phyloP scores from a whole-genome alignment of 805 yeast genomes.

The Zygotorulaspora florentina region DNA sequence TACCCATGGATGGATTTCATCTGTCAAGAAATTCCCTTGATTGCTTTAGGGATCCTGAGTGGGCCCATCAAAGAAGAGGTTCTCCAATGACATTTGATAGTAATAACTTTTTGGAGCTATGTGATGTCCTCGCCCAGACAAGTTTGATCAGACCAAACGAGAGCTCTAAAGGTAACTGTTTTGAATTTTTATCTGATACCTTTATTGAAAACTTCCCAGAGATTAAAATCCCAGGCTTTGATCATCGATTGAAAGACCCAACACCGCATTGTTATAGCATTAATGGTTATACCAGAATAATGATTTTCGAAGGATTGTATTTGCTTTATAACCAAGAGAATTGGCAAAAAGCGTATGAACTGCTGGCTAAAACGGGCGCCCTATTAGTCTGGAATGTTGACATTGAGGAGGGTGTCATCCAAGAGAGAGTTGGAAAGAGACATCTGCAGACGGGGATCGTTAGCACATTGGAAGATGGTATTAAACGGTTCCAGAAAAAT shows the following conservation, averaged over 20 bases:
- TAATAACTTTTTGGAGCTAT: constrained; percentile 31
- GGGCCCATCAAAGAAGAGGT: constrained; percentile 67
- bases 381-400: constrained; percentile 51
- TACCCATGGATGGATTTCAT: constrained; percentile 80
- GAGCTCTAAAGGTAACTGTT: constrained; percentile 11
- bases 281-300: constrained; percentile 44
- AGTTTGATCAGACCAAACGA: constrained; percentile 16
- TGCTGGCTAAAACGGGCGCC: constrained; percentile 23
- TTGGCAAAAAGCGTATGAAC: constrained; percentile 43
- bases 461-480: constrained; percentile 45
- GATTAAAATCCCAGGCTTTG: constrained; percentile 63
- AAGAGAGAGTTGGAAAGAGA: constrained; percentile 58
- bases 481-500: constrained; percentile 45
- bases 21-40: constrained; percentile 47
- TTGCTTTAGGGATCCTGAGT: constrained; percentile 49
- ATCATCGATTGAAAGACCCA: constrained; percentile 74
- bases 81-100: constrained; percentile 85
- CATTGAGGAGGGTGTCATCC: constrained; percentile 43
- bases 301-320: constrained; percentile 76
- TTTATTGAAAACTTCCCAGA: constrained; percentile 31
- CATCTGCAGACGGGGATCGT: constrained; percentile 61
- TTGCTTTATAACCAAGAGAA: constrained; percentile 52
- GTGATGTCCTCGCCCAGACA: constrained; percentile 20
- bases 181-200: constrained; percentile 19
- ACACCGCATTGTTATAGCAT: constrained; percentile 48